Evolutionary conservation across 257 asterid species (phyloP), one percentile per base, ranked within the genome.

Genomic region (Gentiana macrophylla): DNA sequence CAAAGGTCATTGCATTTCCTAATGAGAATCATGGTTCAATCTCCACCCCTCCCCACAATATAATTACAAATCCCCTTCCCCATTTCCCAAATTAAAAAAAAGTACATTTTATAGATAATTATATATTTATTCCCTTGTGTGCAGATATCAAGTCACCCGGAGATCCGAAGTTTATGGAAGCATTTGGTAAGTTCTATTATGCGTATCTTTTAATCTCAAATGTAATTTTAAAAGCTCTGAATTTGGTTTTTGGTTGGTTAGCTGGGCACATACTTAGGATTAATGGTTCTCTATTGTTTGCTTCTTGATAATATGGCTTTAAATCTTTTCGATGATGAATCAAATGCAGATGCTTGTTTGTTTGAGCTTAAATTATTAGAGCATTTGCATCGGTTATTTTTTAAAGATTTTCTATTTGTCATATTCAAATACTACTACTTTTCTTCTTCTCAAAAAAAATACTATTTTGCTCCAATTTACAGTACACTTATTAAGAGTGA

Each of bases 141-240:
- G 69, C 95, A 91, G 98, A 91, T 80, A 69, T 84, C 74, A 91
- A 79, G 85, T 87, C 95, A 62, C 83, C 88, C 36, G 69, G 83
- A 53, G 98, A 87, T 69, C 85, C 89, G 6, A 91, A 84, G 86
- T 84, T 77, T 63, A 75, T 78, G 82, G 98, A 91, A 77, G 98
- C 95, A 70, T 84, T 78, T 81, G 98, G 98, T 91, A 67, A 77
- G 86, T 68, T 57, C 50, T 44, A 57, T 44, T 41, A 37, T 41
- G 57, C 50, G 49, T 8, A 46, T 35, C 41, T 41, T 36, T 43
- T 35, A 38, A 35, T 36, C 34, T 38, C 12, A 41, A 5, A 41
- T 5, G 46, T 35, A 38, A 35, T 36, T 43, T 38, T 24, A 41
- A 5, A 41, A 41, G 46, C 6, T 0, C 46, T n/a, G 34, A 57